Conservation (phyloP, 306 rosid genomes). For the Neltuma alba region DNA sequence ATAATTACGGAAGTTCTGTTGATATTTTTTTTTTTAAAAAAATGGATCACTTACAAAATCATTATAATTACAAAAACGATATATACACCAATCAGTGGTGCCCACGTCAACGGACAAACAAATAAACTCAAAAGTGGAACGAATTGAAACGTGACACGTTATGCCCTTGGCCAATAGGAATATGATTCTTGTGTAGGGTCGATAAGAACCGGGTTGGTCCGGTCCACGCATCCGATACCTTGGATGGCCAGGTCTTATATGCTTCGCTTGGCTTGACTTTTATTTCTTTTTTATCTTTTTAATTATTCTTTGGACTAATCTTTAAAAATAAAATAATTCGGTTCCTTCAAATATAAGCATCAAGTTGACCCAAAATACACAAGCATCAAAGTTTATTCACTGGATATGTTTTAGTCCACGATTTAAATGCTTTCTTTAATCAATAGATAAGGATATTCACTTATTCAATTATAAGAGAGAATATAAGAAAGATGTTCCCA, state of each 20-base stretch:
- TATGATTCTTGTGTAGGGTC: slow-evolving; percentile 4
- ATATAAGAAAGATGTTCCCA: not conserved
- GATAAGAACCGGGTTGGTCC: not conserved
- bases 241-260: not conserved
- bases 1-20: not conserved
- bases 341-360: not conserved
- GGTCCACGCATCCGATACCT: not conserved
- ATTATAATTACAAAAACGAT: not conserved
- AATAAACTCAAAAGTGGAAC: not conserved
- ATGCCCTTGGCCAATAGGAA: not conserved
- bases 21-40: not conserved
- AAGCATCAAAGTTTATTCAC: not conserved
- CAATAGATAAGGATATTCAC: not conserved
- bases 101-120: slow-evolving; percentile 31
- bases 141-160: slow-evolving; percentile 5
- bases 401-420: not conserved
- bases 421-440: not conserved
- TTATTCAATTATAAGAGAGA: not conserved
- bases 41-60: not conserved
- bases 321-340: too few species aligned
- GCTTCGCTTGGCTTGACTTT: not conserved
- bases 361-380: not conserved
- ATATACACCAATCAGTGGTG: not conserved
- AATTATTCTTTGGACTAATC: not conserved
- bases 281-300: not conserved